These are phyloP conservation scores for Ascodesmis nigricans DNA, from an alignment of 495 filamentous ascomycete genomes.

Conservation along the genomic window DNA sequence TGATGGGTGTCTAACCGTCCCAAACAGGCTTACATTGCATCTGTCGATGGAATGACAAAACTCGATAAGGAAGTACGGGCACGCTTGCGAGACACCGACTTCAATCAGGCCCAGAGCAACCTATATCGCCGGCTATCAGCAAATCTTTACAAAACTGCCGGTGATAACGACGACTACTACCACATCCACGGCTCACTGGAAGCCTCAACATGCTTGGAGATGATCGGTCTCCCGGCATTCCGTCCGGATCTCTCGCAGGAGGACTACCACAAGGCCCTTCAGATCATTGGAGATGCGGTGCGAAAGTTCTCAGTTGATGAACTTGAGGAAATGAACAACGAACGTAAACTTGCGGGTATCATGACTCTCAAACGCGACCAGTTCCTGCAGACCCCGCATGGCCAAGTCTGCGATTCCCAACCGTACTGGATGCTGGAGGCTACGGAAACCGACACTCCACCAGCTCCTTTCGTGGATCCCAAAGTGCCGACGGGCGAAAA, in stretches of 20 bases:
- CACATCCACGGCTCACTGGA: slow-evolving; percentile 63
- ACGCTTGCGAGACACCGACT: slow-evolving; percentile 51
- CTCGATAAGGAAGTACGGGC: slow-evolving; percentile 35
- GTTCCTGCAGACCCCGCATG: slow-evolving; percentile 39
- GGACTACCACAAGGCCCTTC: slow-evolving; percentile 42
- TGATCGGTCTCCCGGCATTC: slow-evolving; percentile 46
- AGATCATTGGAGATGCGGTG: slow-evolving; percentile 43
- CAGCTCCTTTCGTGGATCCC: slow-evolving; percentile 30
- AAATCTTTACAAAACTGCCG: slow-evolving; percentile 51
- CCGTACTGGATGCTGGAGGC: slow-evolving; percentile 28
- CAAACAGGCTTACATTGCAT: slow-evolving; percentile 43
- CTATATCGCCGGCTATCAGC: slow-evolving; percentile 53
- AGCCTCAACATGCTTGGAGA: slow-evolving; percentile 41
- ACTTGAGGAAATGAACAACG: slow-evolving; percentile 41
- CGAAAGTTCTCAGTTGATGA: slow-evolving; percentile 38
- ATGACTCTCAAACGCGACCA: slow-evolving; percentile 41
- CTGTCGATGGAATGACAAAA: slow-evolving; percentile 47
- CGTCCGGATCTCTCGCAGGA: slow-evolving; percentile 33
- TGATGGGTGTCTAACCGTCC: too few relatives aligned
- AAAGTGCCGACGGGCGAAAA: slow-evolving; percentile 23
- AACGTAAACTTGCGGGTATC: slow-evolving; percentile 42
- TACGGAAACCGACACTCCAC: slow-evolving; percentile 28
- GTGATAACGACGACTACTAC: slow-evolving; percentile 39
- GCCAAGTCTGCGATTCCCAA: slow-evolving; percentile 21
- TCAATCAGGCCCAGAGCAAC: slow-evolving; percentile 45